Base-by-base conservation (phyloP, 805 yeast genomes). In the Candida anglica region DNA sequence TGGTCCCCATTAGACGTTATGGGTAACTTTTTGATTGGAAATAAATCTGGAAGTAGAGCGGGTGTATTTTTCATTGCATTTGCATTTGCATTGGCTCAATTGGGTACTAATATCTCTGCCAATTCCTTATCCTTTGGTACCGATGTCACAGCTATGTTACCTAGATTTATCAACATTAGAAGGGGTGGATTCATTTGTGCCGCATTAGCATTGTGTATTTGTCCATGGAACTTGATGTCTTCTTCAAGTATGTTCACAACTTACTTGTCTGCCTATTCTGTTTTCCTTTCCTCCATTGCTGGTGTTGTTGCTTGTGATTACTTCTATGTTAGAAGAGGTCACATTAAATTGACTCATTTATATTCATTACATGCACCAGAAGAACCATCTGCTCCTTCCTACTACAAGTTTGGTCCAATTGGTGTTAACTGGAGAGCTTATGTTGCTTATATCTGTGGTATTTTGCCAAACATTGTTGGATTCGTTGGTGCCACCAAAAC, bases 1-100 rank as follows among this genome's bases (percentile, higher is more conserved):
- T 87, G 96, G 96, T 75, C 82, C 34, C 96, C 96, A 6, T 62
- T 87, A 37, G 94, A 84, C 44, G 85, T 85, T 3, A 65, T 87
- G 45, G 71, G 71, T 11, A 63, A 73, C 32, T 85, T 82, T 50
- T 71, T 87, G 46, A 55, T 50, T 39, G 41, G 58, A 43, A 62
- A 58, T 47, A 47, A 62, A 14, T 38, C 64, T 16, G 69, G 68
- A 13, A 59, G 56, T 40, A 48, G 72, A 33, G 71, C 70, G 10
- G 72, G 72, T 18, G 69, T 64, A 0, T 66, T 66, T 54, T 67
- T 86, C 38, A 78, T 85, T 45, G 66, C 87, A 2, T 63, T 75
- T 32, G 83, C 81, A 0, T 82, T 86, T 56, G 79, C 83, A 11
- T 57, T 83, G 37, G 88, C 88, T 23, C 91, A 84, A 60, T 58